These are phyloP conservation scores for Clarireedia hainanense DNA, from an alignment of 2,329 filamentous ascomycete species.

Conservation along the genomic window DNA sequence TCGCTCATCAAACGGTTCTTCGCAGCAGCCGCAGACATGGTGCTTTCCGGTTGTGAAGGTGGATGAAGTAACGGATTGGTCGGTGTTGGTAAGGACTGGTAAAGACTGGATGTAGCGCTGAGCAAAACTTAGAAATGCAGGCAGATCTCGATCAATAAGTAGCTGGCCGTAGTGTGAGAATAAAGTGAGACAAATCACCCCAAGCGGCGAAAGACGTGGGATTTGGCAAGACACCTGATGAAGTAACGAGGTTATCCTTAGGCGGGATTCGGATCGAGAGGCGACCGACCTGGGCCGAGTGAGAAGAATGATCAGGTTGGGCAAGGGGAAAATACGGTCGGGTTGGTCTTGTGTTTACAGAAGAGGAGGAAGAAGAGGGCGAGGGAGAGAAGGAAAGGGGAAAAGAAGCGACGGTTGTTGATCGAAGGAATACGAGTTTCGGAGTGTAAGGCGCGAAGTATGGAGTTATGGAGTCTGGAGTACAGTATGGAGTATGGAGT, in stretches of 20 bases:
- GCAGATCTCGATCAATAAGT: not conserved
- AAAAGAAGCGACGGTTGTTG: not conserved
- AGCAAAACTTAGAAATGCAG: not conserved
- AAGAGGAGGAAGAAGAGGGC: too few species aligned
- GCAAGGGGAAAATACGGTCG: too few species aligned
- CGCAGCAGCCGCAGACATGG: slow-evolving; percentile 37
- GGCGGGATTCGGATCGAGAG: not conserved
- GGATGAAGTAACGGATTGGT: not conserved
- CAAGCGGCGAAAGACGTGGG: not conserved
- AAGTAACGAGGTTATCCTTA: not conserved
- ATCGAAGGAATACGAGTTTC: not conserved
- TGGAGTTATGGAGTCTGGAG: too few species aligned
- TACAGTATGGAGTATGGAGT: too few species aligned
- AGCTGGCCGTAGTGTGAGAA: not conserved
- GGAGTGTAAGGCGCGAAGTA: too few species aligned
- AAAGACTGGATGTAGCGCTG: not conserved
- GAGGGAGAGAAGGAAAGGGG: not conserved
- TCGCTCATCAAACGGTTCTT: slow-evolving; percentile 87
- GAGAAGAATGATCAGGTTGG: not conserved
- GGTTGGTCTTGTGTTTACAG: too few species aligned
- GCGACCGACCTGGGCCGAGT: not conserved
- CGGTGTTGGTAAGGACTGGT: not conserved
- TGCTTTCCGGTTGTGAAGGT: not conserved
- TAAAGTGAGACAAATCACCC: too few species aligned
- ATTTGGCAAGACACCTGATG: not conserved